A percentile compares a stretch with the other conserved stretches of the same genome.
Evolutionary conservation across 495 filamentous ascomycete genomes (phyloP).

Genomic region (Aspergillus avenaceus): DNA sequence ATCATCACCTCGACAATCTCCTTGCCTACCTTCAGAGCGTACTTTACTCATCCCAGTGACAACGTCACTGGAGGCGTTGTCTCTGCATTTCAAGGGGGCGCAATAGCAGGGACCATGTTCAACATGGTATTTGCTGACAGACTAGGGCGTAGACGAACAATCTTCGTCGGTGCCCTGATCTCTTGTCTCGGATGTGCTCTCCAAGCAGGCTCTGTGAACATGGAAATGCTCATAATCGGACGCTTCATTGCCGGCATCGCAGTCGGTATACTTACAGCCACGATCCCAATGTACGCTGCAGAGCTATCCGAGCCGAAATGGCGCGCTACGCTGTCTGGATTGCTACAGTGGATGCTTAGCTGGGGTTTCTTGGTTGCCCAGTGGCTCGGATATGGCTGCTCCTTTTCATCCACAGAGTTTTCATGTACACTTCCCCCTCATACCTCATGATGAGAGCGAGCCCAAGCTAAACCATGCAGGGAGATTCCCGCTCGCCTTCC

Average conservation of each 20-base stretch:
- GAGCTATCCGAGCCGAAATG: conserved; percentile 23
- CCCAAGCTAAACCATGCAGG: conserved; percentile 6
- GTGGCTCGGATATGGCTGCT: conserved; percentile 49
- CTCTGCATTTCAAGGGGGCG: conserved; percentile 40
- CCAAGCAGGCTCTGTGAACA: conserved; percentile 41
- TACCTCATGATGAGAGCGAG: conserved; percentile 4
- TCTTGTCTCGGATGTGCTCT: conserved; percentile 41
- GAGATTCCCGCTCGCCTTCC: conserved; percentile 51
- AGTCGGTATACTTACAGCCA: conserved; percentile 42
- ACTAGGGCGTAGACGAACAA: conserved; percentile 39
- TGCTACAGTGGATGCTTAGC: conserved; percentile 38
- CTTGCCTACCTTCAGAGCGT: conserved; percentile 33
- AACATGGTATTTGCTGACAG: conserved; percentile 39
- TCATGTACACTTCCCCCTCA: conserved; percentile 26
- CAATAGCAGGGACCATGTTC: conserved; percentile 42
- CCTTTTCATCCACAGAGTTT: conserved; percentile 35
- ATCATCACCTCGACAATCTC: conserved; percentile 42
- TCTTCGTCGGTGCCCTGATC: conserved; percentile 39
- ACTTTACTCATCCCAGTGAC: conserved; percentile 33
- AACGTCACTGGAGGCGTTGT: conserved; percentile 44
- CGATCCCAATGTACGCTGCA: conserved; percentile 38
- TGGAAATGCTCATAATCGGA: conserved; percentile 45
- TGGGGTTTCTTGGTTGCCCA: conserved; percentile 40
- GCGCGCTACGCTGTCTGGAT: conserved; percentile 17
- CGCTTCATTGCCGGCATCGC: conserved; percentile 44